Conservation (phyloP, 106 monocot species). For the Dioscorea dumetorum region DNA sequence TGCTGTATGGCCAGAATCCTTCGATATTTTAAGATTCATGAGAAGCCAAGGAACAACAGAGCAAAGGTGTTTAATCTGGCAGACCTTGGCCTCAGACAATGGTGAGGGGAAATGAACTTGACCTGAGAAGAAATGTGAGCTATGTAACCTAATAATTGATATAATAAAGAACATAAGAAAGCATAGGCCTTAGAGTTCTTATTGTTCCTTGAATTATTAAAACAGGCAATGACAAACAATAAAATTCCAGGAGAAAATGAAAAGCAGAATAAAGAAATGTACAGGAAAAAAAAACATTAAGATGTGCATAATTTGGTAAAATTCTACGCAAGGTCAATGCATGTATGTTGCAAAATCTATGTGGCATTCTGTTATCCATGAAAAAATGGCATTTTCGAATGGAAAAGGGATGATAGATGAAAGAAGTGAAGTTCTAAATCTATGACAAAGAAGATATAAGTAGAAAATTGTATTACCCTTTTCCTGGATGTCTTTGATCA, state of each 20-base stretch:
- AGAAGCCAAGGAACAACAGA: conserved; percentile 59
- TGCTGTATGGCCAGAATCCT: conserved; percentile 33
- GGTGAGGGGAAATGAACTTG: conserved; percentile 12
- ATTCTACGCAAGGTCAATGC: too few species aligned
- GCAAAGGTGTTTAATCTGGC: conserved; percentile 33
- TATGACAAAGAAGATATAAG: too few species aligned
- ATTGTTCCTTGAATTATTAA: too few species aligned
- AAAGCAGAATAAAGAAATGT: background rate
- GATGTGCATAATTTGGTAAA: too few species aligned
- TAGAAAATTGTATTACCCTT: conserved; percentile 15
- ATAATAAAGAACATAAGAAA: background rate
- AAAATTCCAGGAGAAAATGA: background rate
- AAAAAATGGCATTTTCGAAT: too few species aligned
- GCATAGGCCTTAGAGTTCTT: too few species aligned
- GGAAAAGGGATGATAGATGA: background rate
- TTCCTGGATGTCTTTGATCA: conserved; percentile 41
- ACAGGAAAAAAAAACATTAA: too few species aligned
- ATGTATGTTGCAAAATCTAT: too few species aligned
- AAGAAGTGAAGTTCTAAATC: background rate
- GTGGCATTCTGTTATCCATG: too few species aligned
- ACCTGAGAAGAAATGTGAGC: conserved; percentile 20
- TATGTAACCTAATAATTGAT: too few species aligned
- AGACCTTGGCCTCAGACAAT: conserved; percentile 6
- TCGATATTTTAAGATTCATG: conserved; percentile 40
- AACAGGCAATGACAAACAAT: background rate